These are phyloP conservation scores for Yarrowia yakushimensis DNA, from an alignment of 805 yeast genomes.

Conservation along the genomic window DNA sequence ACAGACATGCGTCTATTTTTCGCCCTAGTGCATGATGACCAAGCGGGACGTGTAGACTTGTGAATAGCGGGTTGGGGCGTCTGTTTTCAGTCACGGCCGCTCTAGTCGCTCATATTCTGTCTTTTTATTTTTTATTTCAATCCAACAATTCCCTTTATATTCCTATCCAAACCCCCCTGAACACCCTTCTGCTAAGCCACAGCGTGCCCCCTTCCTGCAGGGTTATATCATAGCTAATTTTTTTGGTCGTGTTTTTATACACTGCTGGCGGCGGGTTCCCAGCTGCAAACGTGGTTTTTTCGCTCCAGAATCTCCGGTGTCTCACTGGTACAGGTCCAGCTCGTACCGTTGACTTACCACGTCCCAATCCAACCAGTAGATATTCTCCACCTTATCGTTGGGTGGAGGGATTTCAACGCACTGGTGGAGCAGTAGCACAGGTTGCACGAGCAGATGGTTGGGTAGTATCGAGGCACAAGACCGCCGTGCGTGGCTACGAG, in stretches of 20 bases:
- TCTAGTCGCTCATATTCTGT: no score
- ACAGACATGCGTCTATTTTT: conserved; percentile 16
- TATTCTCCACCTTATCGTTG: not conserved
- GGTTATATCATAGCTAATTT: conserved; percentile 8
- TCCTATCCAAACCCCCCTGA: not conserved
- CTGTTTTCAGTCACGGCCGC: not conserved
- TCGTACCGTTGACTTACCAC: not conserved
- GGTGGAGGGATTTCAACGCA: no score
- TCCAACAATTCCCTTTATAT: no score
- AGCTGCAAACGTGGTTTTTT: not conserved
- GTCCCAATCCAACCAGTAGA: not conserved
- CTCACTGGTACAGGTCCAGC: not conserved
- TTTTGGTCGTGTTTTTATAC: not conserved
- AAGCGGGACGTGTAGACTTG: not conserved
- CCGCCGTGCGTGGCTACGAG: no score
- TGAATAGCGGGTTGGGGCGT: not conserved
- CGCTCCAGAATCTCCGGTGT: not conserved
- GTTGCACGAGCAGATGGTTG: no score
- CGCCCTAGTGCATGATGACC: not conserved
- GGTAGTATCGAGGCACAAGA: no score
- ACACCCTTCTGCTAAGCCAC: not conserved
- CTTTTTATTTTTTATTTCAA: no score
- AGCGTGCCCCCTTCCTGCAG: conserved; percentile 8
- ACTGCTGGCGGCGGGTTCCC: not conserved
- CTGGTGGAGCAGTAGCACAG: no score